phyloP scores from a whole-genome alignment of 192 early-diverging fungal genomes.

The Podila minutissima region DNA sequence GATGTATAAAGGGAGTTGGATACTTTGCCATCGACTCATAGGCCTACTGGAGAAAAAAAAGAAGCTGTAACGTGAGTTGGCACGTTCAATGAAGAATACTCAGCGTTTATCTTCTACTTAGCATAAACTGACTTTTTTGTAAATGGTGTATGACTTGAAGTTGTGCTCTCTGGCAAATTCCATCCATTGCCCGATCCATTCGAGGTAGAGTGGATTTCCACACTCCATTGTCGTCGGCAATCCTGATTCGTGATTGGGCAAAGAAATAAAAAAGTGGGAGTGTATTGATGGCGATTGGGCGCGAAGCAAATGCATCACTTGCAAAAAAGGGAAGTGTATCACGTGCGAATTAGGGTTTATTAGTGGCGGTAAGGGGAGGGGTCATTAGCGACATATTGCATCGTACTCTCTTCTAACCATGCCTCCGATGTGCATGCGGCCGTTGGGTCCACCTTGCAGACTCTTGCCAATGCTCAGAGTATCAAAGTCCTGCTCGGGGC shows the following conservation, averaged over 20 bases:
- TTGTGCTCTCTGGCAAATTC: slow-evolving; percentile 58
- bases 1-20: slow-evolving; percentile 66
- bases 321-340: too few species aligned
- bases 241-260: too few species aligned
- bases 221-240: slow-evolving; percentile 41
- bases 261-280: too few species aligned
- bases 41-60: slow-evolving; percentile 54
- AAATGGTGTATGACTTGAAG: slow-evolving; percentile 63
- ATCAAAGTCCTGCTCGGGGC: slow-evolving; percentile 33
- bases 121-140: slow-evolving; percentile 56
- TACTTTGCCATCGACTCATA: slow-evolving; percentile 68
- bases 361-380: too few species aligned
- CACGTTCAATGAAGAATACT: too few species aligned
- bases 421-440: slow-evolving; percentile 16
- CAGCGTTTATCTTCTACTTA: too few species aligned
- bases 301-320: too few species aligned
- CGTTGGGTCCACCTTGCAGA: slow-evolving; percentile 4
- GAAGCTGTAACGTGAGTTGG: background rate
- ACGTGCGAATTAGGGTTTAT: background rate
- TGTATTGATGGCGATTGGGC: too few species aligned
- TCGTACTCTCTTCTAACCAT: slow-evolving; percentile 46
- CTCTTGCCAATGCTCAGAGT: slow-evolving; percentile 29
- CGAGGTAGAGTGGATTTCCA: slow-evolving; percentile 73
- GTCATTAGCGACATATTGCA: slow-evolving; percentile 22
- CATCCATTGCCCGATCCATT: slow-evolving; percentile 80